A percentile compares a stretch with the other conserved stretches of the same genome.
Evolutionary conservation across 129 eudicot species (phyloP).

Genomic region (Pulicaria dysenterica): DNA sequence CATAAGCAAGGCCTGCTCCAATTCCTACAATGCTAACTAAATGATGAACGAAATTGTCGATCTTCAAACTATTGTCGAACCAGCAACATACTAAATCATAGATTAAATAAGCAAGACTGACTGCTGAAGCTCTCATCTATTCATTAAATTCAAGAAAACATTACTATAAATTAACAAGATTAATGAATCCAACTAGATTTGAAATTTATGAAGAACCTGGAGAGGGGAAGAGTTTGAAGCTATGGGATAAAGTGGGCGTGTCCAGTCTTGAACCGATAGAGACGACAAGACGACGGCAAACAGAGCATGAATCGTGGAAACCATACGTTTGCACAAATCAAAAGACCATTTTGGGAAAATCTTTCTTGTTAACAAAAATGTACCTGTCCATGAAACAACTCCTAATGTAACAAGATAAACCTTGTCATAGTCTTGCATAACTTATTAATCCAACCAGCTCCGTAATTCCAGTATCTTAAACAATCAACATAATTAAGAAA

Average conservation of each 20-base stretch:
- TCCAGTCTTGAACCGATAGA: slow-evolving; percentile 77
- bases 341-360: slow-evolving; percentile 65
- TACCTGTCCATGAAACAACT: slow-evolving; percentile 61
- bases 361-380: slow-evolving; percentile 59
- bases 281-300: slow-evolving; percentile 56
- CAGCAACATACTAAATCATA: slow-evolving; percentile 71
- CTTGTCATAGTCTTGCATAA: slow-evolving; percentile 49
- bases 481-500: too few relatives aligned
- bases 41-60: slow-evolving; percentile 78
- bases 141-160: slow-evolving; percentile 18
- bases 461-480: not conserved
- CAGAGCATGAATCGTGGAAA: slow-evolving; percentile 69
- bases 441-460: not conserved
- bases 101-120: slow-evolving; percentile 56
- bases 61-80: slow-evolving; percentile 49
- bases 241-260: slow-evolving; percentile 72
- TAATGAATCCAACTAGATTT: not conserved
- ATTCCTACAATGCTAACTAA: slow-evolving; percentile 80
- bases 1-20: slow-evolving; percentile 71
- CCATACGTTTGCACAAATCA: slow-evolving; percentile 78
- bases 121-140: slow-evolving; percentile 70
- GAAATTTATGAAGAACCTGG: slow-evolving; percentile 46
- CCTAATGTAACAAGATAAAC: slow-evolving; percentile 46
- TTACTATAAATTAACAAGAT: not conserved
- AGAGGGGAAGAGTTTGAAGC: slow-evolving; percentile 64